Conservation (phyloP, 2,329 filamentous ascomycete genomes). For the Colletotrichum sp. region DNA sequence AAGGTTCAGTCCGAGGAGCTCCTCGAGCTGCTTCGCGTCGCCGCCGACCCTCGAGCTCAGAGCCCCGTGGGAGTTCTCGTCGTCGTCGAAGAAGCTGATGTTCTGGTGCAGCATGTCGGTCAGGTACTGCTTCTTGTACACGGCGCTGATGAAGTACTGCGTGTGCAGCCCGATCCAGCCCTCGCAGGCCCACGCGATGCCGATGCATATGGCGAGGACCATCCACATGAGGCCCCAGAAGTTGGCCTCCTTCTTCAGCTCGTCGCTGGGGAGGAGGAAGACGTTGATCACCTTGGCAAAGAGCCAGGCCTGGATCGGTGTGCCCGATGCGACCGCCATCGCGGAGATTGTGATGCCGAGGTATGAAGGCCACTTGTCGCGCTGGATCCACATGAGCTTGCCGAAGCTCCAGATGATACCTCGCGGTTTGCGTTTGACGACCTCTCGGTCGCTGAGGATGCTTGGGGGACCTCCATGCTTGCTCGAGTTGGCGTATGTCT, state of each 20-base stretch:
- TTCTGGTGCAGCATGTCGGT: conserved; percentile 32
- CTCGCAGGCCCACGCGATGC: conserved; percentile 29
- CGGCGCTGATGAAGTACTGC: conserved; percentile 20
- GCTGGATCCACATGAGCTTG: conserved; percentile 25
- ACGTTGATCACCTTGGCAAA: conserved; percentile 30
- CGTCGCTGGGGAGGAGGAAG: conserved; percentile 26
- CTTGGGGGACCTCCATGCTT: not conserved
- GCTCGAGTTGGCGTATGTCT: not conserved
- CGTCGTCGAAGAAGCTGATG: conserved; percentile 32
- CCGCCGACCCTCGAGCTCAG: conserved; percentile 30
- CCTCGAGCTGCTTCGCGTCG: conserved; percentile 36
- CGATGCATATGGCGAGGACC: conserved; percentile 31
- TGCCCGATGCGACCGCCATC: conserved; percentile 29
- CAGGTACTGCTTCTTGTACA: conserved; percentile 30
- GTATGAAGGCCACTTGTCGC: conserved; percentile 28
- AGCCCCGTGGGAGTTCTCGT: conserved; percentile 31
- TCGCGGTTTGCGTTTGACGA: not conserved
- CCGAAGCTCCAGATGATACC: conserved; percentile 17
- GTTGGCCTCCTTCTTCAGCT: conserved; percentile 7
- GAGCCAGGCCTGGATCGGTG: conserved; percentile 33
- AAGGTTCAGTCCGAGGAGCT: conserved; percentile 35
- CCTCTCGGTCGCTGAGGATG: not conserved
- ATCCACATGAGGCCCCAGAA: conserved; percentile 38
- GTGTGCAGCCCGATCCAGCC: conserved; percentile 25
- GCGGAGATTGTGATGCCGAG: conserved; percentile 27